phyloP scores from a whole-genome alignment of 2,329 filamentous ascomycete genomes.

The Pezizomycotina sp. region DNA sequence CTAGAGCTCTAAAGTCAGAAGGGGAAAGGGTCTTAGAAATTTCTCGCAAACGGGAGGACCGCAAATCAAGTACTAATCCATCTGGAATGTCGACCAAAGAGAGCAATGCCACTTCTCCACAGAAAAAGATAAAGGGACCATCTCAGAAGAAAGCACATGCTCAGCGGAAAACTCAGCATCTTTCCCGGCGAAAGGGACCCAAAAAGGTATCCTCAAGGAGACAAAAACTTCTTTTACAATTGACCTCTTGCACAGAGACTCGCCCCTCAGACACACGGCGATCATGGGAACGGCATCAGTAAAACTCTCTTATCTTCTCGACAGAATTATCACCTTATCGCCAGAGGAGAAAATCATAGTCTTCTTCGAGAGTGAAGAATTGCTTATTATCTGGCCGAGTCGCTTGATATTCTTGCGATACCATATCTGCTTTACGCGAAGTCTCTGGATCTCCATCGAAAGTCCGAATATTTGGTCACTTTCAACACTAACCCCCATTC shows the following conservation, averaged over 20 bases:
- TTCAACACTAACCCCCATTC: constrained; percentile 56
- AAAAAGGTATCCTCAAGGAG: constrained; percentile 7
- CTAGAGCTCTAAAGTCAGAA: constrained; percentile 26
- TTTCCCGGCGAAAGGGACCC: neutral
- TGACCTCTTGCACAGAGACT: constrained; percentile 11
- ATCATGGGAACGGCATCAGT: constrained; percentile 69
- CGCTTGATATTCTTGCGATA: constrained; percentile 54
- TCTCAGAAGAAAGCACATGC: constrained; percentile 3
- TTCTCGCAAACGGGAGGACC: too few species aligned
- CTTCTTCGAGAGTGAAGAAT: constrained; percentile 84
- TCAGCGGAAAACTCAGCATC: constrained; percentile 1
- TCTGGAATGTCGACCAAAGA: constrained; percentile 20
- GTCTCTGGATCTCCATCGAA: constrained; percentile 32
- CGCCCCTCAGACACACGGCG: constrained; percentile 40
- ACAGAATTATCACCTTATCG: constrained; percentile 52
- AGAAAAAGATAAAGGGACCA: neutral
- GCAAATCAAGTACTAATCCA: too few species aligned
- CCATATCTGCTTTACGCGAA: constrained; percentile 43
- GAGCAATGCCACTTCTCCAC: neutral
- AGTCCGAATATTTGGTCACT: constrained; percentile 58
- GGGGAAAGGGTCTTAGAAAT: neutral
- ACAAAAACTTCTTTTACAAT: neutral
- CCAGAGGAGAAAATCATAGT: constrained; percentile 68
- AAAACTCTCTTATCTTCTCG: constrained; percentile 73
- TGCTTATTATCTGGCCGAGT: constrained; percentile 70